Evolutionary conservation across 2,329 filamentous ascomycete genomes (phyloP).

Genomic region (Fusarium coicis): DNA sequence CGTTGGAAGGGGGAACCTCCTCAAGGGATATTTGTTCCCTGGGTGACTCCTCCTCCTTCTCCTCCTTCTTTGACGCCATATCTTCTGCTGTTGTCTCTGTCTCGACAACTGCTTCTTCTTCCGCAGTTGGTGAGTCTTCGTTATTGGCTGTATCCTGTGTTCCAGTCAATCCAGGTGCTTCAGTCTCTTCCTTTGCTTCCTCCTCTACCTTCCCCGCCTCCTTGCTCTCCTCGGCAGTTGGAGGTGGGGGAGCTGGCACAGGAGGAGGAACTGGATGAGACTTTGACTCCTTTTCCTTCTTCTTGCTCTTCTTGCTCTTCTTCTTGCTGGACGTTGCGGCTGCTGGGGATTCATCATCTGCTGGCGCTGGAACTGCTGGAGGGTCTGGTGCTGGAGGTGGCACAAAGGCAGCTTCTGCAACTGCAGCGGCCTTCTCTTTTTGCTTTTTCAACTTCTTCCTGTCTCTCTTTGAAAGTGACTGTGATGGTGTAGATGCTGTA

Average conservation of each 20-base stretch:
- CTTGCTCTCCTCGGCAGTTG: conserved; percentile 20
- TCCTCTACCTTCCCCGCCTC: conserved; percentile 33
- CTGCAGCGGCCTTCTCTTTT: conserved; percentile 13
- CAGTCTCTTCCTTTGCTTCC: conserved; percentile 29
- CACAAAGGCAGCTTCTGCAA: conserved; percentile 10
- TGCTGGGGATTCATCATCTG: conserved; percentile 12
- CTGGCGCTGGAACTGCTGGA: conserved; percentile 14
- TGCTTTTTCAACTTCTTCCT: conserved; percentile 34
- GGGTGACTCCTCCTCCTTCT: conserved; percentile 7
- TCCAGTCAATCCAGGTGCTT: conserved; percentile 15
- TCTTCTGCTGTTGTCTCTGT: conserved; percentile 11
- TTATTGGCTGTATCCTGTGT: conserved; percentile 23
- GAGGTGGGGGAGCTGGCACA: conserved; percentile 4
- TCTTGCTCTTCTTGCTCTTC: conserved; percentile 43
- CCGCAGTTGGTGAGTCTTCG: conserved; percentile 8
- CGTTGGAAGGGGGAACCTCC: conserved; percentile 2
- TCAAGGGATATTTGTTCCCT: conserved; percentile 16
- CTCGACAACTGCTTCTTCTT: conserved; percentile 4
- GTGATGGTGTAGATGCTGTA: conserved; percentile 5
- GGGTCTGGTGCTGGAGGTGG: conserved; percentile 20
- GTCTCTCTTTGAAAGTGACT: conserved; percentile 34
- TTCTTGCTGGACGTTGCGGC: conserved; percentile 26
- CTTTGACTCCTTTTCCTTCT: conserved; percentile 25
- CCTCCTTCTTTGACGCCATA: conserved; percentile 14
- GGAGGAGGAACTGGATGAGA: neutral